These are phyloP conservation scores for Mercurialis annua DNA, from an alignment of 345 rosid genomes.

Conservation along the genomic window DNA sequence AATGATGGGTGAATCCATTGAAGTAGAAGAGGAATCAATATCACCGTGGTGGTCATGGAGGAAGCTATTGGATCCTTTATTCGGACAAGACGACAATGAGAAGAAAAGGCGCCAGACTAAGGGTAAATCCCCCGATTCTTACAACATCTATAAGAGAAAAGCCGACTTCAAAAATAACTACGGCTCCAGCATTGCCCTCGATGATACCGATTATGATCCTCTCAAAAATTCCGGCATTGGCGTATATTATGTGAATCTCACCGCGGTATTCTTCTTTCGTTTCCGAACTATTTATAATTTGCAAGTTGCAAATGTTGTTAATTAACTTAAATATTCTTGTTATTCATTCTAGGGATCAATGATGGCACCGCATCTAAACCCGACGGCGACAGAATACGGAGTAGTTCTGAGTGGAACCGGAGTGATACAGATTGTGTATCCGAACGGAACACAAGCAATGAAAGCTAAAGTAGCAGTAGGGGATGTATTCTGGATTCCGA, in stretches of 20 bases:
- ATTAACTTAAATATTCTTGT: background rate
- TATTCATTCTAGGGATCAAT: conserved; percentile 59
- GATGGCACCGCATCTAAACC: conserved; percentile 96
- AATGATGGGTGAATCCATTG: conserved; percentile 32
- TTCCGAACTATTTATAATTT: background rate
- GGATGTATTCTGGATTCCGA: conserved; percentile 75
- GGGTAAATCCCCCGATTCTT: conserved; percentile 49
- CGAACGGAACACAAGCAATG: conserved; percentile 74
- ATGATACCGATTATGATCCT: conserved; percentile 47
- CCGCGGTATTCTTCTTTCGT: conserved; percentile 46
- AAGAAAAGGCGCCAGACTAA: conserved; percentile 5
- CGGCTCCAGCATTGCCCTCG: conserved; percentile 79
- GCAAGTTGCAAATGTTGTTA: background rate
- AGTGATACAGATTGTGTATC: conserved; percentile 61
- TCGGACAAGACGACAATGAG: conserved; percentile 21
- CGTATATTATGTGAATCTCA: conserved; percentile 68
- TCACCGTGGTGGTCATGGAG: conserved; percentile 75
- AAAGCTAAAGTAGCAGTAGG: conserved; percentile 51
- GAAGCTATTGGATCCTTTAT: conserved; percentile 37
- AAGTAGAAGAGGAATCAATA: conserved; percentile 24
- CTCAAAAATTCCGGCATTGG: conserved; percentile 66
- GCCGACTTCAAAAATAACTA: conserved; percentile 59
- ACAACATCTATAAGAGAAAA: conserved; percentile 50
- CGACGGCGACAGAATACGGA: conserved; percentile 82
- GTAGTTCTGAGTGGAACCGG: conserved; percentile 63